Base-by-base conservation (phyloP, 75 land plant genomes). In the Chamaecyparis obtusa region DNA sequence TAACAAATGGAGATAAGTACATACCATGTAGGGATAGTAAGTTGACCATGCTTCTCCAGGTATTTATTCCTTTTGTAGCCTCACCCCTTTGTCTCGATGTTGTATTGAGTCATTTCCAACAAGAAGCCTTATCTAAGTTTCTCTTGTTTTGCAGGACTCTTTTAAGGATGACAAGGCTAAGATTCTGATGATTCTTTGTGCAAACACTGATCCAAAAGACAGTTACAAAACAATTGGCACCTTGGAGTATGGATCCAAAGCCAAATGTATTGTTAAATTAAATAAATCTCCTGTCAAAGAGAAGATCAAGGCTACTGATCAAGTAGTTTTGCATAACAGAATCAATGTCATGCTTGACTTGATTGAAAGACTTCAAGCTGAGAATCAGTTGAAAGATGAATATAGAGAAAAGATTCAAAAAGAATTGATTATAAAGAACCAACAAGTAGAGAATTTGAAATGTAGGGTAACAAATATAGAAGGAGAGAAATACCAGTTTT, bases 11-110 rank as follows among this genome's bases (percentile, higher is more conserved):
- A 19, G 91, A 91, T 86, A 69, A 89, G 44, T 88, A 91, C 75
- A 90, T 91, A 72, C 91, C 92, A 49, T 91, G 88, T 79, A 89
- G 92, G 21, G 92, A 91, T 64, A 91, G 91, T 85, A 91, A 91
- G 87, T 89, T 91, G 30, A 91, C 92, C 24, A 91, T 90, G 92
- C 89, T 91, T 56, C 89, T 91, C 14, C 91, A 91, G 92, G 92
- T 88, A 80, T 32, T 33, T 32, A 11, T 43, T 3, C 17, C 87
- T 32, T 32, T 37, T 1, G 33, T 71, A n/a, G 35, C 75, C 10
- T 49, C 24, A 17, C 21, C 32, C 15, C 64, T 24, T 81, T 74
- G 33, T 74, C 76, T 13, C 36, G 33, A 60, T 72, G 9, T 24
- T 51, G 39, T 30, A 84, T 33, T 55, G 30, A 49, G 39, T 82